These are phyloP conservation scores for Stephania japonica DNA, from an alignment of 164 flowering plant species.

Conservation along the genomic window DNA sequence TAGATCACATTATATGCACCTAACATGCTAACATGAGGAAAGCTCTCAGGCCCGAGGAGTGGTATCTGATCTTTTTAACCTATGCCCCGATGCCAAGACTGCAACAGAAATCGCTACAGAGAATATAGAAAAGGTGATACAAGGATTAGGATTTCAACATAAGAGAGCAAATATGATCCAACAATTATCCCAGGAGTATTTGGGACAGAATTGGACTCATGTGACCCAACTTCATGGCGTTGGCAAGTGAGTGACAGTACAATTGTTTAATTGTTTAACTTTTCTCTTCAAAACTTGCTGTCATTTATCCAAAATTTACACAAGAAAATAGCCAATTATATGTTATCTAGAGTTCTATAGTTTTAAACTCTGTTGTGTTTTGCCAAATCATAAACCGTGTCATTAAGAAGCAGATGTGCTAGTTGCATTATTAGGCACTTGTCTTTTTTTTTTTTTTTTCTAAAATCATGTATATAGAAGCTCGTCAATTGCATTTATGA, in stretches of 20 bases:
- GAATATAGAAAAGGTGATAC: constrained; percentile 44
- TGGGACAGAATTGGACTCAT: constrained; percentile 60
- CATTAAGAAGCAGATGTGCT: too few species aligned
- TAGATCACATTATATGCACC: background rate
- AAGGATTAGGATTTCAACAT: constrained; percentile 50
- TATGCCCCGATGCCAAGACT: constrained; percentile 68
- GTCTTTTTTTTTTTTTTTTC: too few species aligned
- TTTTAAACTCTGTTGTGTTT: too few species aligned
- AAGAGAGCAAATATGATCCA: constrained; percentile 61
- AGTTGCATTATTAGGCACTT: too few species aligned
- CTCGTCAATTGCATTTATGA: too few species aligned
- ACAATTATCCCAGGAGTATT: constrained; percentile 58
- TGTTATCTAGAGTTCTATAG: too few species aligned
- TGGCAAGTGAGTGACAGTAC: constrained; percentile 50
- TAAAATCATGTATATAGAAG: too few species aligned
- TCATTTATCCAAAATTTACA: background rate
- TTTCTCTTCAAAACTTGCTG: background rate
- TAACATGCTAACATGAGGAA: background rate
- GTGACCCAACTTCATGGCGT: constrained; percentile 73
- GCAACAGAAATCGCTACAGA: constrained; percentile 33
- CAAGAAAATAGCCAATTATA: too few species aligned
- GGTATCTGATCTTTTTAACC: constrained; percentile 40
- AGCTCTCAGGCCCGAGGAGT: constrained; percentile 39
- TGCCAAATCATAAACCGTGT: too few species aligned
- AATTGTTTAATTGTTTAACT: too few species aligned